Evolutionary conservation across 1,284 basidiomycete genomes (phyloP), one percentile per base, ranked within the genome.

Genomic region (Pascua guehoae): DNA sequence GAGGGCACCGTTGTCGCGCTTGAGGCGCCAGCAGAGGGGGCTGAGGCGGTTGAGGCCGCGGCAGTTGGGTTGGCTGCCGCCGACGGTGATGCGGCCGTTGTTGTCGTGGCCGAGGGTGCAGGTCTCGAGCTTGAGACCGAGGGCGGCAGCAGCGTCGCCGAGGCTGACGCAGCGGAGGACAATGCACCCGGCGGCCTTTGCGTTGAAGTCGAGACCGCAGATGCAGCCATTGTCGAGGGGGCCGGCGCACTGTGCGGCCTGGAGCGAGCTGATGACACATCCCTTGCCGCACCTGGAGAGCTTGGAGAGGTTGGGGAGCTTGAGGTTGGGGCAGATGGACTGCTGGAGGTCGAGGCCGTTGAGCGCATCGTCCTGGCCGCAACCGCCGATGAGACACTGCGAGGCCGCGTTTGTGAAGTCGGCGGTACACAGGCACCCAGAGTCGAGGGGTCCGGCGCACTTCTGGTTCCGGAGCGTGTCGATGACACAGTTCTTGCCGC

Each of bases 191-290:
- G 4, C 24, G 24, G 24, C 24, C 3, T 32, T 32, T 3, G 24
- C 24, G 24, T 32, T 32, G 7, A 54, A 32, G 24, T 32, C 7
- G 24, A 32, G 24, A 32, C 24, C 24, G 24, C 24, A 32, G 49
- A 55, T n/a, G 42, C 54, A 55, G 48, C 17, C 16, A 14, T 39
- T 49, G 48, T 55, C 49, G 12, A 41, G 11, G 8, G 54, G 54
- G 9, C 47, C 43, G 7, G 43, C 37, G 44, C 54, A 55, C 5
- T 36, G 8, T 15, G 18, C 38, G 5, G 40, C 3, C n/a, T 40
- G 8, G 38, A 55, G 41, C 8, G 42, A 36, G n/a, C 42, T n/a
- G 24, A 50, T 45, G 48, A 55, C 24, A 24, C 44, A 50, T 17
- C 36, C 15, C 18, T 17, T 14, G 15, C 38, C 37, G 38, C 54